Base-by-base conservation (phyloP, 352 stramenopile species). In the Peronospora tabacina region DNA sequence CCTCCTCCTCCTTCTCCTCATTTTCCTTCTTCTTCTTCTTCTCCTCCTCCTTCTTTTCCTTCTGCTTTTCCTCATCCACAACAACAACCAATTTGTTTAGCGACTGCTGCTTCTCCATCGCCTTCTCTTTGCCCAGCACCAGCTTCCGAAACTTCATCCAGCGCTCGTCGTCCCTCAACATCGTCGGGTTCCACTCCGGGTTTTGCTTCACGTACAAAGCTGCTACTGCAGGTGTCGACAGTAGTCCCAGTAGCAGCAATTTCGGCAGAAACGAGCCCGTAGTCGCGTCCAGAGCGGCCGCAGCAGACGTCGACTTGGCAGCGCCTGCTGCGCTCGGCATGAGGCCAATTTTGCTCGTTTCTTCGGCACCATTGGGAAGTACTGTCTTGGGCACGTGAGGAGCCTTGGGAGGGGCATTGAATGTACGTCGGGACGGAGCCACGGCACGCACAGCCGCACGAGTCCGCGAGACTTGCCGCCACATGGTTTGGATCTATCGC, bases 121-220 rank as follows among this genome's bases (percentile, higher is more conserved):
- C 13, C 37, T 39, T 41, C 9, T 61, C 66, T 38, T 68, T 58
- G 20, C 65, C 70, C 37, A 90, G 70, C 54, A 86, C 75, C 32
- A 87, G 49, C 52, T 86, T 72, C 17, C 80, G 80, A 64, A 90
- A 88, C 55, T 77, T 72, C 44, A 84, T 59, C 73, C 78, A 90
- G 22, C 73, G 72, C 32, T 66, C 61, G 49, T 90, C 72, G 29
- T 77, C 66, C 32, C 68, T 66, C 30, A 91, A 56, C 35, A 61
- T 29, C 16, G 70, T 60, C 17, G 81, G 81, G 58, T 91, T 91
- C 74, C 80, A 91, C 34, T 82, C 44, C 29, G 78, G 81, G 60
- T 91, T 85, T 61, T 87, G 66, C 43, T 81, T 80, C 16, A 89
- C 58, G 52, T 90, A 91, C 52, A 85, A 66, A 0, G 71, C 74